These are phyloP conservation scores for Vicia villosa DNA, from an alignment of 306 rosid species.

Conservation along the genomic window DNA sequence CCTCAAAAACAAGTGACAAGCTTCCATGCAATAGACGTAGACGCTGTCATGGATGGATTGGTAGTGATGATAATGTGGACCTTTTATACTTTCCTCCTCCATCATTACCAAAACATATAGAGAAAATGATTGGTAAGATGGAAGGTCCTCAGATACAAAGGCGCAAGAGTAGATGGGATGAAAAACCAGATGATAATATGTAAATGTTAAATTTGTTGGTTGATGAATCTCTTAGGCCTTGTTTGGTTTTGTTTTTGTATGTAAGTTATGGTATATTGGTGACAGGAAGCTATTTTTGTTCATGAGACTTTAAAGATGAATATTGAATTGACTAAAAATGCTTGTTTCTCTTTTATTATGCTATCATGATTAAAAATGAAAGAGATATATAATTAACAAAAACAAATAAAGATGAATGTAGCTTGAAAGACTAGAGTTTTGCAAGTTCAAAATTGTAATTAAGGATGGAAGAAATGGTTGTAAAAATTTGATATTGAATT, in stretches of 20 bases:
- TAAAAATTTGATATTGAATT: no score
- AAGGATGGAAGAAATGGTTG: neutral
- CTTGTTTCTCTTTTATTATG: neutral
- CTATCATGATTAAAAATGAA: neutral
- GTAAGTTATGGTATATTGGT: neutral
- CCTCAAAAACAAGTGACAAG: constrained; percentile 18
- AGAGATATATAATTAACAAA: neutral
- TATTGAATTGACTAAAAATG: neutral
- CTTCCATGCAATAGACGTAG: constrained; percentile 25
- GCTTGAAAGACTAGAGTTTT: no score
- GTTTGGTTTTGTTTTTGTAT: neutral
- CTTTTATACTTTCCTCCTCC: constrained; percentile 35
- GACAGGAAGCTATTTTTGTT: constrained; percentile 3
- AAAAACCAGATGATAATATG: constrained; percentile 38
- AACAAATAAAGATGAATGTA: neutral
- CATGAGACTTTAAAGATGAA: neutral
- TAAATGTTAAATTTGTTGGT: constrained; percentile 11
- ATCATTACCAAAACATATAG: constrained; percentile 34
- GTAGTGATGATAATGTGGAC: constrained; percentile 31
- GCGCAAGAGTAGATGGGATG: constrained; percentile 64
- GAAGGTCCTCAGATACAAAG: constrained; percentile 11
- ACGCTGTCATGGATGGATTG: constrained; percentile 61
- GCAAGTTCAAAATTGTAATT: neutral
- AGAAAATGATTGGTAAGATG: constrained; percentile 26
- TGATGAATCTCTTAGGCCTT: neutral